A percentile compares a stretch with the other conserved stretches of the same genome.
These are phyloP conservation scores for Blepharisma stoltei DNA, from an alignment of 73 alveolate species.

Conservation along the genomic window DNA sequence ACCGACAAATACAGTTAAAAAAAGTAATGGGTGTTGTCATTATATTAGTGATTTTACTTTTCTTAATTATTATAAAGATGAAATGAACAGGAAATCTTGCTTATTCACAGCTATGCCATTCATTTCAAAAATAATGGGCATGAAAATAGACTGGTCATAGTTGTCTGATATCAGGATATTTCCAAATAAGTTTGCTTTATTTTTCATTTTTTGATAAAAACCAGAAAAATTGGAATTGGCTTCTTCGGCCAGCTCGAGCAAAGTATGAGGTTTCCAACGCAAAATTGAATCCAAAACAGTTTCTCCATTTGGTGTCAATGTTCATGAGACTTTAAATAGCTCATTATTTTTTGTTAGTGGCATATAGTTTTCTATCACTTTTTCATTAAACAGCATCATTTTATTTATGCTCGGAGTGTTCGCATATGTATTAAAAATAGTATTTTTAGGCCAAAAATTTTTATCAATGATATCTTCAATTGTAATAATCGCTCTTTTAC, in stretches of 20 bases:
- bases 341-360: not conserved
- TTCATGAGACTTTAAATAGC: not conserved
- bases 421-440: not conserved
- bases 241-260: not conserved
- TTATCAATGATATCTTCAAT: not conserved
- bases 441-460: not conserved
- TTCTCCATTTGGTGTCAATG: not conserved
- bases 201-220: not conserved
- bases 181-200: not conserved
- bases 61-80: too few species aligned
- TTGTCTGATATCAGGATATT: not conserved
- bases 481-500: not conserved
- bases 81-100: too few species aligned
- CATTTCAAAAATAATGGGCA: too few species aligned
- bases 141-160: not conserved
- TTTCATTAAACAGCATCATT: not conserved
- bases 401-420: not conserved
- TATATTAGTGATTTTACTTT: too few species aligned
- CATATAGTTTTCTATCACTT: not conserved
- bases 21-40: too few species aligned
- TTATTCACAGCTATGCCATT: too few species aligned
- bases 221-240: not conserved
- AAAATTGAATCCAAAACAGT: not conserved
- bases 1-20: too few species aligned
- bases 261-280: not conserved